Evolutionary conservation across 108 stramenopile species (phyloP), one percentile per base, ranked within the genome.

Genomic region (Aurantiochytrium sp.): DNA sequence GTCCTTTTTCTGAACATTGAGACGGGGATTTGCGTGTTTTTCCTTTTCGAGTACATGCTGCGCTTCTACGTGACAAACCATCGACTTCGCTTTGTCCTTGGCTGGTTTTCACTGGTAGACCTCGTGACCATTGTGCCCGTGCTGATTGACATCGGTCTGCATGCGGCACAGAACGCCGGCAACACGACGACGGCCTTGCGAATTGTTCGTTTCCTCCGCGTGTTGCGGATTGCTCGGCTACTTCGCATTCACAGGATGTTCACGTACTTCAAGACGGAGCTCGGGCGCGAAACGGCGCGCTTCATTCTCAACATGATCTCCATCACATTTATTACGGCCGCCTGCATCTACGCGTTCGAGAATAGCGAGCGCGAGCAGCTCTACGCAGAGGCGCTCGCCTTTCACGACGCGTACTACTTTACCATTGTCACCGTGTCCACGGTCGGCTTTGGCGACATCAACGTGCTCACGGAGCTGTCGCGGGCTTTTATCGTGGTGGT

Each of bases 371-470:
- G 73, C 45, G 73, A 81, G 24, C 21, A 48, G 73, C n/a, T 81
- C n/a, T 48, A 48, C 27, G 42, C 32, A 48, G 73, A 81, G 45
- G 21, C 39, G 6, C 45, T 81, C 6, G 17, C 17, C n/a, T 81
- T 81, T 81, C 45, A 48, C 30, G 73, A 81, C 24, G 39, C 73
- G 10, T 41, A 48, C n/a, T 81, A 81, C 39, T 81, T 81, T 24
- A 81, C 73, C 21, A 48, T 81, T 48, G 73, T 81, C 39, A 81
- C 73, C 17, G 45, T 81, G 45, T 81, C 73, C n/a, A 81, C 73
- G 0, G 73, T 81, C 30, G 73, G 73, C 2, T 81, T 48, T 24
- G 73, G 73, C 3, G 73, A 81, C 45, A 48, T 81, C 39, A 81
- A 81, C 19, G 27, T 30, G 3, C 12, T 22, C 2, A 27, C 73